Evolutionary conservation across 805 yeast species (phyloP).

Genomic region (Lipomyces mesembrius): DNA sequence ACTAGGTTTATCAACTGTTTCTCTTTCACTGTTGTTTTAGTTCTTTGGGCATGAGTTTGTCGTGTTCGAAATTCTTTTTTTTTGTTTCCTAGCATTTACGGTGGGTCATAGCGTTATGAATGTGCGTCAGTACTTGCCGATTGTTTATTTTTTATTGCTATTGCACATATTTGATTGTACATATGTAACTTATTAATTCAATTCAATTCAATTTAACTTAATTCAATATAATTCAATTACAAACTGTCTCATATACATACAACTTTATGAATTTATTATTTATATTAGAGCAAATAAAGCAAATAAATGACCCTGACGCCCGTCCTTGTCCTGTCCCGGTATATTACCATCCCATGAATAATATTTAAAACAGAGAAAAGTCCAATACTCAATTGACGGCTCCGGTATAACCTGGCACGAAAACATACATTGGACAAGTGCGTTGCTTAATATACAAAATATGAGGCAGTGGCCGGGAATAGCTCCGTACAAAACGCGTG

Average conservation of each 20-base stretch:
- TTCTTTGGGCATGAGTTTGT: not conserved
- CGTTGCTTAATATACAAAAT: not conserved
- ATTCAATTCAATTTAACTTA: not conserved
- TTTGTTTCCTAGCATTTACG: no score
- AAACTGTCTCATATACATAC: not conserved
- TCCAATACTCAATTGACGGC: not conserved
- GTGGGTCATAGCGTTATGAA: not conserved
- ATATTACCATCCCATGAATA: conserved; percentile 1
- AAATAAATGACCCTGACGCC: conserved; percentile 1
- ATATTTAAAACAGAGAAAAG: not conserved
- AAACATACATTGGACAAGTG: not conserved
- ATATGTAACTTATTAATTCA: not conserved
- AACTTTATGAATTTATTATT: not conserved
- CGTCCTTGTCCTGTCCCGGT: not conserved
- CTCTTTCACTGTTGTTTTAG: no score
- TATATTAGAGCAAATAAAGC: not conserved
- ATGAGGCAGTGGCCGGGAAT: not conserved
- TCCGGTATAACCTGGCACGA: not conserved
- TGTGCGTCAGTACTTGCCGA: not conserved
- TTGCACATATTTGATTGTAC: not conserved
- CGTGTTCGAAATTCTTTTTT: not conserved
- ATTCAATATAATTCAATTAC: not conserved
- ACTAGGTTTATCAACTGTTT: not conserved
- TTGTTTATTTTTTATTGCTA: not conserved
- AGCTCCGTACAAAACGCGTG: not conserved